Evolutionary conservation across 768 basidiomycete genomes (phyloP), one percentile per base, ranked within the genome.

Genomic region (Asterophora parasitica): DNA sequence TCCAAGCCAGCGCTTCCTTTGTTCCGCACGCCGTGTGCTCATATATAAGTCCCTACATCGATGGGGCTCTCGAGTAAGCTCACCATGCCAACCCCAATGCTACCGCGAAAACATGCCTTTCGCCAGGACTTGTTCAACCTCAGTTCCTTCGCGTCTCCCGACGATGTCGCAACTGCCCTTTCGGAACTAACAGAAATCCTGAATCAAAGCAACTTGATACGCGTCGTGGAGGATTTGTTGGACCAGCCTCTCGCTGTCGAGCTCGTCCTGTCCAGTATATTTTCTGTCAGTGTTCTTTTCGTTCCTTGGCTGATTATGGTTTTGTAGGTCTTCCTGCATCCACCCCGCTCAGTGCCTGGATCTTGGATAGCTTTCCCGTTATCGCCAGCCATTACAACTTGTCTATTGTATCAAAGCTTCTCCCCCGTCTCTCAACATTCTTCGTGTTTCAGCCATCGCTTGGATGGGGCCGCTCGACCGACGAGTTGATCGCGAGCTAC

Each of bases 311-410:
- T 3, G 30, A 42, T 3, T 16, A 30, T 37, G 13, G 17, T 34
- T 46, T 26, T 17, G 31, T 26, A 61, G 57, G 44, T 28, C 48
- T 62, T 16, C 38, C 47, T 31, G 42, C 44, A 16, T 42, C 42
- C 17, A 11, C 45, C 16, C 49, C 42, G 8, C 44, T 70, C 17
- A 48, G 54, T 33, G 15, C 28, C 31, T 65, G 56, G 58, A 65
- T 75, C 23, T 13, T 72, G 13, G 51, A 61, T 12, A 44, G 50
- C 12, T 74, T 69, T 43, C 73, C 71, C 1, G 47, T 41, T 0
- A 55, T 55, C 11, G 5, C 33, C 19, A 26, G 7, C 20, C 36
- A 32, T 17, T 48, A 50, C 15, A 26, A 44, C n/a, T 27, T 15
- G 31, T 54, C 52, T 13, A 20, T 54, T 10, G 52, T 27, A 32